Evolutionary conservation across 2,329 filamentous ascomycete species (phyloP).

Genomic region (Cytospora piceicola): DNA sequence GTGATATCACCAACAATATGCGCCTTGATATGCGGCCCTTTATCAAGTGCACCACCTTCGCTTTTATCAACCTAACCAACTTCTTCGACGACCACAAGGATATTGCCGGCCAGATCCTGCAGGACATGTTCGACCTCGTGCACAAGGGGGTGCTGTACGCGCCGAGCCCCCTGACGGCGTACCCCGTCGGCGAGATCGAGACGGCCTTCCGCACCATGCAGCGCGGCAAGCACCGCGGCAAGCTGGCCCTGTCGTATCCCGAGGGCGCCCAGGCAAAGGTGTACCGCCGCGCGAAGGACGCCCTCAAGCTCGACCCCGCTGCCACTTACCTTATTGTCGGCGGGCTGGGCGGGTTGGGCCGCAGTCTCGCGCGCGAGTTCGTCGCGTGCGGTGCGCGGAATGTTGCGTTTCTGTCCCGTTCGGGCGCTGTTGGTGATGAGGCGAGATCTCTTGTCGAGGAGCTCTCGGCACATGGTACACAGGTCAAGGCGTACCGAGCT

Average conservation of each 20-base stretch:
- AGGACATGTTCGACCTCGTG: constrained; percentile 8
- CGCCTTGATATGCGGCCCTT: constrained; percentile 41
- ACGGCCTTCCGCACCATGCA: constrained; percentile 45
- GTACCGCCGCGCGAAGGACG: constrained; percentile 11
- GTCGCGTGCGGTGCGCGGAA: constrained; percentile 38
- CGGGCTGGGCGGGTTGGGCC: constrained; percentile 42
- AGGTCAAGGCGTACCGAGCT: constrained; percentile 36
- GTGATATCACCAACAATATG: constrained; percentile 36
- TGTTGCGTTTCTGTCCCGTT: constrained; percentile 39
- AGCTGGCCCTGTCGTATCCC: constrained; percentile 41
- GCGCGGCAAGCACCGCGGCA: constrained; percentile 34
- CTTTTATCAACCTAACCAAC: constrained; percentile 41
- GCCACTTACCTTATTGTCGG: constrained; percentile 42
- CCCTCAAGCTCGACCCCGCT: constrained; percentile 27
- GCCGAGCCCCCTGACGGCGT: constrained; percentile 30
- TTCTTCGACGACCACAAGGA: constrained; percentile 4
- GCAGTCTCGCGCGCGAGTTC: constrained; percentile 39
- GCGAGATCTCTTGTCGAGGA: constrained; percentile 32
- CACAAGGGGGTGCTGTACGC: constrained; percentile 4
- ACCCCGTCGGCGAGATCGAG: constrained; percentile 35
- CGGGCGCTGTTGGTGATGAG: constrained; percentile 32
- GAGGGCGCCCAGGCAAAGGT: constrained; percentile 1
- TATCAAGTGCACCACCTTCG: constrained; percentile 34
- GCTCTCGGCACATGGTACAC: constrained; percentile 34
- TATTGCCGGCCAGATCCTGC: constrained; percentile 7